Evolutionary conservation across 2,329 filamentous ascomycete species (phyloP).

Genomic region (Chrysosporium queenslandicum): DNA sequence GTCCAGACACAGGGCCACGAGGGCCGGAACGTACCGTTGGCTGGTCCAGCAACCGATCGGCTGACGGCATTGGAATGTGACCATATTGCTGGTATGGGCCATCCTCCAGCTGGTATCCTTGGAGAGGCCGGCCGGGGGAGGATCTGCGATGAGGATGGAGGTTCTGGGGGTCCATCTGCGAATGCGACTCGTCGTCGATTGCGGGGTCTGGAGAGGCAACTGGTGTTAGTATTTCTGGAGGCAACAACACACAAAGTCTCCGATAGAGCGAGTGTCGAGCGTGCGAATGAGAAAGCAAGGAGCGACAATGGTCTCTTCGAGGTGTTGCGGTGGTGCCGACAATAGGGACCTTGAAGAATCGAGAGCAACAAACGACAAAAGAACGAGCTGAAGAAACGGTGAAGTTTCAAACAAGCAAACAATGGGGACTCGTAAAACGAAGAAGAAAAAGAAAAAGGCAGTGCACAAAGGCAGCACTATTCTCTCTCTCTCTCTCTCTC

Average conservation of each 20-base stretch:
- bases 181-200: conserved; percentile 35
- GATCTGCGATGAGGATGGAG: conserved; percentile 49
- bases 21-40: conserved; percentile 58
- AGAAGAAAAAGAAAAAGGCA: neutral
- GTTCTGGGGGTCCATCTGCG: conserved; percentile 47
- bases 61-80: conserved; percentile 59
- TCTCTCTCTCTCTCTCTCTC: too few relatives aligned
- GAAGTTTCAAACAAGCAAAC: neutral
- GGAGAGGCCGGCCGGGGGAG: conserved; percentile 64
- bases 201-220: conserved; percentile 28
- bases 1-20: neutral
- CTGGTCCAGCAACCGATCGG: conserved; percentile 71
- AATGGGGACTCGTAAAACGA: neutral
- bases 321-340: too few relatives aligned
- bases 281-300: too few relatives aligned
- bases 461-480: neutral
- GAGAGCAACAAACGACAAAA: neutral
- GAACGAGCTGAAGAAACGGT: neutral
- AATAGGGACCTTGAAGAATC: too few relatives aligned
- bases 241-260: too few relatives aligned
- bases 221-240: neutral
- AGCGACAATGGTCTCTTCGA: too few relatives aligned
- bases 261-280: too few relatives aligned
- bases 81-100: conserved; percentile 53
- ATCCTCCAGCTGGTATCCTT: conserved; percentile 75